Base-by-base conservation (phyloP, 192 early-diverging fungal species). In the Coemansia sp. region DNA sequence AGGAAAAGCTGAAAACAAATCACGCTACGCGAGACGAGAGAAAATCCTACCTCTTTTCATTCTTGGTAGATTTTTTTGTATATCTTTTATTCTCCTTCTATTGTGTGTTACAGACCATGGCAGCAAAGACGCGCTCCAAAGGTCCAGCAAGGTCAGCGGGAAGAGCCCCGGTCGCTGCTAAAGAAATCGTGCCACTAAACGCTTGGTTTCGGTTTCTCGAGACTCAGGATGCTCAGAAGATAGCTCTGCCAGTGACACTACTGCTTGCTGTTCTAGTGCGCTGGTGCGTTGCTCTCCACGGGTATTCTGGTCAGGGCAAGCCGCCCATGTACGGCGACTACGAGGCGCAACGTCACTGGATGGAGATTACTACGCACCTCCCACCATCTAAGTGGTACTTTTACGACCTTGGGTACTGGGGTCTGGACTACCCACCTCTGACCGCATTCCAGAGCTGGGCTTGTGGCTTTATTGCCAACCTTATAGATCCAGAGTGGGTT, bases 291-390 rank as follows among this genome's bases (percentile, higher is more conserved):
- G 80, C 78, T 13, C 77, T 92, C 33, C 76, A 82, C 39, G 84
- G 83, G 8, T 91, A 94, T 57, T 94, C 92, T 53, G 92, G 91
- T 15, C 61, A 63, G 22, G 80, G 81, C 12, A 80, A 64, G 4
- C 88, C 89, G n/a, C 96, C 93, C 18, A 73, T 90, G 57, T 89
- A 78, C 72, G 96, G 96, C 34, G 96, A 98, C 72, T 98, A 94
- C 73, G 96, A 98, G 59, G 96, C 96, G 4, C 96, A 98, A 63
- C 80, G 96, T 23, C 96, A 98, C 70, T 98, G 96, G 96, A 88
- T 99, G 85, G 96, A 99, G 71, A 69, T 99, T 37, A 97, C 96
- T 3, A 69, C 78, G 5, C 85, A 93, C 53, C 61, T 95, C 30
- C 88, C 93, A 0, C 65, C 83, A 13, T 59, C 67, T 21, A 63